Base-by-base conservation (phyloP, 2,329 filamentous ascomycete genomes). In the Macrophomina phaseolina region DNA sequence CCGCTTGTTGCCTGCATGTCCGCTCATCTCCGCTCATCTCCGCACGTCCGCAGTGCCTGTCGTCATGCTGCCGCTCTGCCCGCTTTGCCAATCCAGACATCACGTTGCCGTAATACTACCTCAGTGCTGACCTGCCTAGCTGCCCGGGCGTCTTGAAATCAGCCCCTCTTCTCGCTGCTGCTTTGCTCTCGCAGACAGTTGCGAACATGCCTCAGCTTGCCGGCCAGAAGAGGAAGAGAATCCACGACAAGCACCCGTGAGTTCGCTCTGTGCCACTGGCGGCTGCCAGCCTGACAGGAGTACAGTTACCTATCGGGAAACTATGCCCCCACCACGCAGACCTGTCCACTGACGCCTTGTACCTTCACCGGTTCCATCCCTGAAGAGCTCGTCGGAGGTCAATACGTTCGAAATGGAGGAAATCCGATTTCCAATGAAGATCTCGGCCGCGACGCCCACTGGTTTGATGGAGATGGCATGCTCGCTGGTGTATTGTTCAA, bases 381-480 rank as follows among this genome's bases (percentile, higher is more conserved):
- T 1, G 69, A 78, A n/a, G 89, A 91, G 68, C 82, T 92, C 48
- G 82, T 83, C 8, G 90, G 89, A 1, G 90, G 90, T 12, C 85
- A 92, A 76, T 92, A 92, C 72, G 86, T 92, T 34, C 86, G 90
- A 16, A 92, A 92, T 73, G 90, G 90, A 48, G 88, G 86, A 34
- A 92, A 91, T 71, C 89, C 90, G 5, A 80, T 90, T 7, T 83
- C 83, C 34, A 88, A 91, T 67, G 80, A 85, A 28, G 85, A 90
- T 64, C 75, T 87, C 2, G 84, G 83, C 46, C 83, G 88, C 69
- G 87, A 90, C 73, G 84, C 87, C 8, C 90, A 92, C 73, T 91
- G 89, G 89, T 92, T 92, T 68, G 90, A 92, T 70, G 90, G 90
- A 38, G 89, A 92, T 73, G 90, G 90, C 4, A 92, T 92, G 90